Evolutionary conservation across 495 filamentous ascomycete species (phyloP).

Genomic region (Neurospora hispaniola): DNA sequence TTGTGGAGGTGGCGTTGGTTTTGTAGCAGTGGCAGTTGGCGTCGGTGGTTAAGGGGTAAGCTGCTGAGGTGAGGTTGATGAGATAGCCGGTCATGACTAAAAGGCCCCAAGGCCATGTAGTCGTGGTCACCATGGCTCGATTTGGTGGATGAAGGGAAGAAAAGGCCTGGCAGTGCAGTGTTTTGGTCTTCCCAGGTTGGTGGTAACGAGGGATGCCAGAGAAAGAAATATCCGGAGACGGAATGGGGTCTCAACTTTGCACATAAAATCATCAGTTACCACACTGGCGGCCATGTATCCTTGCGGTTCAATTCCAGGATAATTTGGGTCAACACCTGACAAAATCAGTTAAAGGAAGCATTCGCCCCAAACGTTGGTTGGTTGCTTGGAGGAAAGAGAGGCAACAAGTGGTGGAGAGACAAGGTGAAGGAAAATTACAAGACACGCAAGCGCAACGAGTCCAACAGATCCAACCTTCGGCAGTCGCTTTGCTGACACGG

Average conservation of each 20-base stretch:
- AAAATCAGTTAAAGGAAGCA: neutral
- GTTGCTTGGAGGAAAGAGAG: neutral
- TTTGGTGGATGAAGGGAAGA: neutral
- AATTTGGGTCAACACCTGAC: neutral
- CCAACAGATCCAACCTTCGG: conserved; percentile 4
- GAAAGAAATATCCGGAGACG: neutral
- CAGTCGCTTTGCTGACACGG: conserved; percentile 9
- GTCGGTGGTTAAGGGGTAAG: conserved; percentile 31
- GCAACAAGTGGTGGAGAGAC: neutral
- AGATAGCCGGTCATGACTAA: neutral
- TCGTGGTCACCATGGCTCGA: neutral
- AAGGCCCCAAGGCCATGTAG: neutral
- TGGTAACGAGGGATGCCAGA: neutral
- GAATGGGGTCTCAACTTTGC: neutral
- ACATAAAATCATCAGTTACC: neutral
- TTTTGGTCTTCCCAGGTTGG: neutral
- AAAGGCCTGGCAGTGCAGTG: neutral
- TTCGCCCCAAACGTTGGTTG: neutral
- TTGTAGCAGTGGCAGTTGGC: conserved; percentile 37
- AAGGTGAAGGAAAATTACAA: neutral
- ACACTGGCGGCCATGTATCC: neutral
- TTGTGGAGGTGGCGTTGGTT: conserved; percentile 33
- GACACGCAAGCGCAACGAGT: neutral
- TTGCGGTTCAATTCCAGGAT: neutral
- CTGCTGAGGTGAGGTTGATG: conserved; percentile 5